Conservation (phyloP, 352 stramenopile genomes). For the Phytopythium delawarense region DNA sequence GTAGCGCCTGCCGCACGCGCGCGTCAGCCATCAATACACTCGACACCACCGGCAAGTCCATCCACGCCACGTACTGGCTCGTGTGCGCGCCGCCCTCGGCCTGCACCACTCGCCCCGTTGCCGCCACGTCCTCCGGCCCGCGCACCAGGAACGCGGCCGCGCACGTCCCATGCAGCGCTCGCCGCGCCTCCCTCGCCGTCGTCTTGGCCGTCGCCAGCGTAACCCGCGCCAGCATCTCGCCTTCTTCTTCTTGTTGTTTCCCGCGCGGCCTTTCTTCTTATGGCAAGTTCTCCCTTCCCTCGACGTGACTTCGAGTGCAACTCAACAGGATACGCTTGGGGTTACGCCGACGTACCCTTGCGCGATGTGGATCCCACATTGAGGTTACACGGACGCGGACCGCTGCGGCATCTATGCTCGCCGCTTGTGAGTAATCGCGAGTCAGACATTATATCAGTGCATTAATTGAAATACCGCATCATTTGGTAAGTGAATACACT, state of each 20-base stretch:
- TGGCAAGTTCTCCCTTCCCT: neutral
- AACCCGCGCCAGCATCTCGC: neutral
- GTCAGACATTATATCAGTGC: no score
- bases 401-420: neutral
- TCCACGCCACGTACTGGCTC: conserved; percentile 34
- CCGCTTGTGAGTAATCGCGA: neutral
- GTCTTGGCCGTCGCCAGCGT: neutral
- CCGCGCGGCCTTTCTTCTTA: conserved; percentile 1
- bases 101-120: conserved; percentile 33
- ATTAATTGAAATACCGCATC: no score
- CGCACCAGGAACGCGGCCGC: conserved; percentile 44
- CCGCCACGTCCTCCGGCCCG: conserved; percentile 41
- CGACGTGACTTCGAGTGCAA: neutral
- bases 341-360: neutral
- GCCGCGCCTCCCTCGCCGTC: conserved; percentile 2
- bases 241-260: neutral
- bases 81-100: conserved; percentile 44
- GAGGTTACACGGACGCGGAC: neutral
- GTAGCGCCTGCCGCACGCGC: conserved; percentile 34
- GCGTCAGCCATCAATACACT: neutral
- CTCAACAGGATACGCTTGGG: neutral
- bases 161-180: conserved; percentile 38
- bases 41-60: neutral
- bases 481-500: neutral
- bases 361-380: neutral